These are phyloP conservation scores for Paspalum vaginatum DNA, from an alignment of 176 grass and related monocot genomes.

Conservation along the genomic window DNA sequence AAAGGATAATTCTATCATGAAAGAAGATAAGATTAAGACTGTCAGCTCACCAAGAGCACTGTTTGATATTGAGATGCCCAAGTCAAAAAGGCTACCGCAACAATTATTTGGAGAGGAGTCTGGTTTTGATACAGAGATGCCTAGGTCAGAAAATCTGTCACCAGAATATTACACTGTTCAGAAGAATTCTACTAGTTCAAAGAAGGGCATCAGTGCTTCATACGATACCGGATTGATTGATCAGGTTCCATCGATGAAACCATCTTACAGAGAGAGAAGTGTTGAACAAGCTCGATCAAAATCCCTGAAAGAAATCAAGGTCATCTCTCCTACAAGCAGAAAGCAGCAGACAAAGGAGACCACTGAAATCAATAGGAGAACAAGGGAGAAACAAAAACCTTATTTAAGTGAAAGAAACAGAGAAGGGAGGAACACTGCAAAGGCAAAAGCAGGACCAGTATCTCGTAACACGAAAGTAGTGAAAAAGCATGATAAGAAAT, in stretches of 20 bases:
- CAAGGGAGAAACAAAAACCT: constrained; percentile 37
- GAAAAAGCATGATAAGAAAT: constrained; percentile 43
- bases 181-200: constrained; percentile 30
- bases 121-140: constrained; percentile 4
- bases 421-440: constrained; percentile 50
- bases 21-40: constrained; percentile 49
- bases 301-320: constrained; percentile 45
- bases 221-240: constrained; percentile 11
- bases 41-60: constrained; percentile 53
- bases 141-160: constrained; percentile 20
- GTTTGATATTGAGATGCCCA: constrained; percentile 88
- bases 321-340: constrained; percentile 7
- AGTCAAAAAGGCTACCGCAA: constrained; percentile 30
- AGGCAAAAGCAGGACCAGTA: constrained; percentile 33
- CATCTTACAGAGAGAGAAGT: constrained; percentile 34
- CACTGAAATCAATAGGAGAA: constrained; percentile 30
- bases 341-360: constrained; percentile 37
- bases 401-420: constrained; percentile 37
- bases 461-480: constrained; percentile 37
- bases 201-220: constrained; percentile 7
- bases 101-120: constrained; percentile 22
- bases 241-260: constrained; percentile 41
- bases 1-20: constrained; percentile 32
- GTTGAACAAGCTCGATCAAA: constrained; percentile 26
- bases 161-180: constrained; percentile 1